These are phyloP conservation scores for Mikania micrantha DNA, from an alignment of 129 eudicot species.

Conservation along the genomic window DNA sequence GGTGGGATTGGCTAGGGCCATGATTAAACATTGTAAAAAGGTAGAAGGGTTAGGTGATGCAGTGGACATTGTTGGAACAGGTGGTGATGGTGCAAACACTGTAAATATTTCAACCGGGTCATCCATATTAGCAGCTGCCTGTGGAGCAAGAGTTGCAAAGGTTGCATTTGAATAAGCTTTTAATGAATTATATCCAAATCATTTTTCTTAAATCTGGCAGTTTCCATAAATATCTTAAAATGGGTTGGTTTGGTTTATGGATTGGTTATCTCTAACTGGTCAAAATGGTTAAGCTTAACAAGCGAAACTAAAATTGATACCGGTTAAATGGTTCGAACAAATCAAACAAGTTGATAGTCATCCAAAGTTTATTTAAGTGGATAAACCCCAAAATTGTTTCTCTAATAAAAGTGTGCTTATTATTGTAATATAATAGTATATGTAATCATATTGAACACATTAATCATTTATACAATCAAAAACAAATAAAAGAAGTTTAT, in stretches of 20 bases:
- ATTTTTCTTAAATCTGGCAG: not conserved
- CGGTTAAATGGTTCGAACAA: not conserved
- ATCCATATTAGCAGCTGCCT: slow-evolving; percentile 65
- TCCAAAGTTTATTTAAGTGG: not conserved
- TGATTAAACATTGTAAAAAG: slow-evolving; percentile 54
- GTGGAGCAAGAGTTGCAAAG: slow-evolving; percentile 79
- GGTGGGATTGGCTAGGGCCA: slow-evolving; percentile 67
- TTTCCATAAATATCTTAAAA: not conserved
- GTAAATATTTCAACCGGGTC: slow-evolving; percentile 77
- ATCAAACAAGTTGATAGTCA: not conserved
- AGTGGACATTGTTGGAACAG: slow-evolving; percentile 72
- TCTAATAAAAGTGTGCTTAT: not conserved
- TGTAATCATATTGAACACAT: not conserved
- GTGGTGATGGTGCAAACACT: slow-evolving; percentile 81
- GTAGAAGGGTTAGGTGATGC: slow-evolving; percentile 61
- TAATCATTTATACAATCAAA: not conserved
- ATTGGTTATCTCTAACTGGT: not conserved
- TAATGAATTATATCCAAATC: not conserved
- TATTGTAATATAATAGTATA: not conserved
- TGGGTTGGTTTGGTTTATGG: not conserved
- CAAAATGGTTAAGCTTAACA: not conserved
- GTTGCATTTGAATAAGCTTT: slow-evolving; percentile 23
- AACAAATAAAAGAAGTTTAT: not conserved
- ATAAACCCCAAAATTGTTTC: not conserved
- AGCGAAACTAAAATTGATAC: not conserved